Evolutionary conservation across 2,329 filamentous ascomycete genomes (phyloP), one percentile per base, ranked within the genome.

Genomic region (Penicillium expansum): DNA sequence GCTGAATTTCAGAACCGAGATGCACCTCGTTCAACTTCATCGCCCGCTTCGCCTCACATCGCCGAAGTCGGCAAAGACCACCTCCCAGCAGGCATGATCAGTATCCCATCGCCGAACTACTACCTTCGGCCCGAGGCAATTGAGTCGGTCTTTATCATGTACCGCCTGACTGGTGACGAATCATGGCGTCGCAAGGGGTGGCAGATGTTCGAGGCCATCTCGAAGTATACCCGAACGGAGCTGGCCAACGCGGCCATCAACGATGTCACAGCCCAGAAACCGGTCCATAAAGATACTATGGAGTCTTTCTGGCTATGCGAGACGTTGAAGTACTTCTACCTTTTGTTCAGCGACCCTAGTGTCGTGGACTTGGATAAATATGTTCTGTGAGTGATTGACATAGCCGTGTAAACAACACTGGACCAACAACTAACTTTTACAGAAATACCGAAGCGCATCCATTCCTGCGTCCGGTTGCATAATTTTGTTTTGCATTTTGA

Each of bases 61-160:
- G 35, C 71, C 69, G 48, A 49, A n/a, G 76, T 81, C 53, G 66
- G 71, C n/a, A 71, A 75, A 45, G 74, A 79, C 55, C 75, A 75
- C 39, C 67, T 79, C 30, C 76, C 77, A 13, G 64, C 71, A 14
- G 77, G 77, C 6, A 73, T 79, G 60, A 73, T 72, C 10, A 69
- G 69, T 32, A 74, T 80, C 38, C 61, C 63, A 1, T 66, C 66
- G 11, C 67, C 72, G 3, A 68, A 75, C 54, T 80, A 78, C 61
- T 69, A 75, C 32, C 63, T 80, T 69, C 68, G 77, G 8, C 89
- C 89, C 20, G 90, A 93, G 74, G 89, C 89, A 2, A 91, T 93
- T 52, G 90, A 93, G 76, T 89, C 86, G 14, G 83, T 94, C 5
- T 93, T 91, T 72, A 83, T 91, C 68, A 84, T 93, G 79, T 91